Percentiles rank a stretch among this genome's conserved stretches.
Evolutionary conservation across 2,329 filamentous ascomycete genomes (phyloP).

Genomic region (Xylaria sp.): DNA sequence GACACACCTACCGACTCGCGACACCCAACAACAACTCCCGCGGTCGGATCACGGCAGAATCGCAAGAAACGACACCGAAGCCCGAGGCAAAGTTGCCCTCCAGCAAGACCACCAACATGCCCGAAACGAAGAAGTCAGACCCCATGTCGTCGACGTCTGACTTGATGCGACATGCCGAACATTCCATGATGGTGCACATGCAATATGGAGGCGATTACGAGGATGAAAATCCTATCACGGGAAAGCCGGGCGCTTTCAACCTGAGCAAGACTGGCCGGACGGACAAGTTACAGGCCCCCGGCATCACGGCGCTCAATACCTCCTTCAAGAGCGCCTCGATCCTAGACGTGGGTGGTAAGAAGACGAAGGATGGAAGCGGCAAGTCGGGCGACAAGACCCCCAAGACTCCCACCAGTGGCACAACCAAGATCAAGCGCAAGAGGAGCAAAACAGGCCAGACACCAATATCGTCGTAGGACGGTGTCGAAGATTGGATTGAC

Average conservation of each 20-base stretch:
- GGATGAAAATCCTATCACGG: conserved; percentile 63
- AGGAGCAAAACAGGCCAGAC: conserved; percentile 23
- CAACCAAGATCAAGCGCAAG: conserved; percentile 20
- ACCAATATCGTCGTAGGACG: conserved; percentile 18
- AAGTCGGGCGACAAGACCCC: conserved; percentile 32
- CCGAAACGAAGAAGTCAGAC: conserved; percentile 35
- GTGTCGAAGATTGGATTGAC: background rate
- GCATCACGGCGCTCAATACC: conserved; percentile 25
- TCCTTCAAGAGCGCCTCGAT: conserved; percentile 26
- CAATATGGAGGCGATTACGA: conserved; percentile 59
- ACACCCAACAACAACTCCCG: conserved; percentile 23
- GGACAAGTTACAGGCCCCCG: conserved; percentile 31
- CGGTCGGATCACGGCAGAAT: conserved; percentile 33
- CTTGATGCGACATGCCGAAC: conserved; percentile 47
- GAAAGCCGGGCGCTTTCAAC: conserved; percentile 60
- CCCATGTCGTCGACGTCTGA: conserved; percentile 32
- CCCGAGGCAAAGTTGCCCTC: conserved; percentile 30
- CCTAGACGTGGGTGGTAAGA: conserved; percentile 18
- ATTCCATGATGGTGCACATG: conserved; percentile 53
- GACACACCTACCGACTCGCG: conserved; percentile 47
- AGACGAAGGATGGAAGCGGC: conserved; percentile 25
- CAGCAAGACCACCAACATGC: conserved; percentile 23
- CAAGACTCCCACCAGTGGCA: conserved; percentile 31
- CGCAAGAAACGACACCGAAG: conserved; percentile 45
- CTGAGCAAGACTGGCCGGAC: conserved; percentile 57